A percentile compares a stretch with the other conserved stretches of the same genome.
Evolutionary conservation across 2,329 filamentous ascomycete species (phyloP).

Genomic region (Cladosporium sp.): DNA sequence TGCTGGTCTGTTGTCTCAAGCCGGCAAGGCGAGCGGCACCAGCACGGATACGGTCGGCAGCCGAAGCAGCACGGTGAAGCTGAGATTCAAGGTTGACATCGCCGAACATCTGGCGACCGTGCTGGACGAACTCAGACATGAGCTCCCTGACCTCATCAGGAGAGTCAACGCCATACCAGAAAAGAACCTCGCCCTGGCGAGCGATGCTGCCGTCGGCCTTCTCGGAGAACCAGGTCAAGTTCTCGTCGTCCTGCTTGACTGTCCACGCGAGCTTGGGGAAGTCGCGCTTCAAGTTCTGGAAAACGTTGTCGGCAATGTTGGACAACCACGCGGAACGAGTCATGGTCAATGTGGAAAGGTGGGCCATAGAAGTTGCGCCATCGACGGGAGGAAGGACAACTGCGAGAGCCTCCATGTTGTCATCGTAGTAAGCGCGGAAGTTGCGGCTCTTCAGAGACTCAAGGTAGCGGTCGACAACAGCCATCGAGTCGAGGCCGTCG

Average conservation of each 20-base stretch:
- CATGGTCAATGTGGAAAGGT: constrained; percentile 84
- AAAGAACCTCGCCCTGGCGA: constrained; percentile 75
- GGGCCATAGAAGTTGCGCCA: constrained; percentile 66
- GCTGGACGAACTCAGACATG: constrained; percentile 77
- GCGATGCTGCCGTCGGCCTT: constrained; percentile 91
- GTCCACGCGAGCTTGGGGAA: constrained; percentile 90
- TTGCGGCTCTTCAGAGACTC: constrained; percentile 69
- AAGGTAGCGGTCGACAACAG: constrained; percentile 82
- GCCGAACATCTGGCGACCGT: constrained; percentile 82
- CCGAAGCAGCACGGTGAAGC: constrained; percentile 70
- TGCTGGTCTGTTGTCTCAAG: constrained; percentile 56
- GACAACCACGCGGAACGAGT: constrained; percentile 93
- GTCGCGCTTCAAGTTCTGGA: constrained; percentile 89
- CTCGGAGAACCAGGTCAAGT: constrained; percentile 96
- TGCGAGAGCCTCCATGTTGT: constrained; percentile 86
- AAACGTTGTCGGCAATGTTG: constrained; percentile 93
- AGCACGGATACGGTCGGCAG: constrained; percentile 58
- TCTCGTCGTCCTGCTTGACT: constrained; percentile 94
- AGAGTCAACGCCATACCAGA: constrained; percentile 89
- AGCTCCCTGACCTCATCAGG: constrained; percentile 76
- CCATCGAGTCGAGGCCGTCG: constrained; percentile 73
- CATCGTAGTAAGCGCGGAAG: constrained; percentile 93
- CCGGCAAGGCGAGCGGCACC: constrained; percentile 39
- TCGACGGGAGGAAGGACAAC: constrained; percentile 74
- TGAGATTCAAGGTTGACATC: constrained; percentile 86